Base-by-base conservation (phyloP, 345 rosid genomes). In the Aquilaria yunnanensis region DNA sequence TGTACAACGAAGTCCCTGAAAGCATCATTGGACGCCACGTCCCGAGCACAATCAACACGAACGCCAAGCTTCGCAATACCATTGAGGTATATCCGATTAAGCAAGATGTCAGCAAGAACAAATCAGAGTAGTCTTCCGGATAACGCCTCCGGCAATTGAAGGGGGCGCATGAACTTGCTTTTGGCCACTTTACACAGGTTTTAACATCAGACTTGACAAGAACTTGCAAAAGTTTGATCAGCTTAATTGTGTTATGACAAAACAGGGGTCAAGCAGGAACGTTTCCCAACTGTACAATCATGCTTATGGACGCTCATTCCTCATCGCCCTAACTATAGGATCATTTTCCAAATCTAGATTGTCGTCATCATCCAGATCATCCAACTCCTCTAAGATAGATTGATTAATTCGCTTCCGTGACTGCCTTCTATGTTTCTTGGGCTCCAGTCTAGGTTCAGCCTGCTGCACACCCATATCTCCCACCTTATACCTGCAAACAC, bases 381-480 rank as follows among this genome's bases (percentile, higher is more conserved):
- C 83, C 56, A 84, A 55, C 49, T 84, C 91, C 14, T 79, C 76
- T 41, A 83, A 62, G 60, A 85, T 46, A 0, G 91, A 81, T 72
- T 92, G 96, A 71, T 89, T 89, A 7, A 81, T 82, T 56, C 76
- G 84, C 79, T 82, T 89, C 54, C 96, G 86, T 6, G 93, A 92
- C 56, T 76, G 81, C 48, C 96, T 85, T 62, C 98, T 76, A 54
- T 92, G 89, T 81, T 89, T 92, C 75, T 92, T 92, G 10, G 72
- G 85, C 64, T 83, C 83, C 71, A 93, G 72, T 49, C 90, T 72
- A 10, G 97, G 97, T 64, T 93, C 98, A 5, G 92, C 96, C 69
- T 85, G 92, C 75, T 79, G 75, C 14, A 83, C 81, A 45, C 96
- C 98, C 96, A 78, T 80, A 48, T 73, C 83, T 63, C 97, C 94